These are phyloP conservation scores for Ascochyta rabiei DNA, from an alignment of 2,329 filamentous ascomycete genomes.

Conservation along the genomic window DNA sequence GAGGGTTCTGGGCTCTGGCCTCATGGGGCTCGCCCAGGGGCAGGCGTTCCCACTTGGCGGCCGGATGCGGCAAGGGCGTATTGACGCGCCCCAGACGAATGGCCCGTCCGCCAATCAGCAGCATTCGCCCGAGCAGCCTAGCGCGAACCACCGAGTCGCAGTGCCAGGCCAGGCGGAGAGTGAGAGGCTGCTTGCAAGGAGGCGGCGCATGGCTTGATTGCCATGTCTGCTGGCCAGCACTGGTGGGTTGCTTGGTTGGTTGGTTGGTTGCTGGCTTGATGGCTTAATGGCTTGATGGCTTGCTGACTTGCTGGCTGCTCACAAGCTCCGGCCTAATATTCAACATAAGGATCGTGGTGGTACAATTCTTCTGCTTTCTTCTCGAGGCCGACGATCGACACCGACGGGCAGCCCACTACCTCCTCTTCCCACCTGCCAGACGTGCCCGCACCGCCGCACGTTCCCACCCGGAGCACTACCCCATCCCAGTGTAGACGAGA, in stretches of 20 bases:
- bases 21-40: conserved; percentile 3
- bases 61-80: conserved; percentile 14
- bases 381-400: conserved; percentile 33
- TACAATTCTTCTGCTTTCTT: conserved; percentile 18
- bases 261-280: no score
- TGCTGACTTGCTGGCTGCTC: conserved; percentile 32
- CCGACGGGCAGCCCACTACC: conserved; percentile 13
- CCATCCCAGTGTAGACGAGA: conserved; percentile 5
- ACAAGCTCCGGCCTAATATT: conserved; percentile 30
- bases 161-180: conserved; percentile 27
- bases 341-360: conserved; percentile 36
- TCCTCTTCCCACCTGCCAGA: conserved; percentile 18
- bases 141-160: conserved; percentile 14
- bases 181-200: conserved; percentile 25
- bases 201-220: conserved; percentile 37
- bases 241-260: no score
- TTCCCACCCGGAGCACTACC: conserved; percentile 11
- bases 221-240: conserved; percentile 22
- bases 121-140: conserved; percentile 14
- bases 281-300: no score
- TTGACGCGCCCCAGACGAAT: conserved; percentile 15
- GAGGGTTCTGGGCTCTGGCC: conserved; percentile 11
- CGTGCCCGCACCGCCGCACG: conserved; percentile 14
- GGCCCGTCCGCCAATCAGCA: conserved; percentile 20
- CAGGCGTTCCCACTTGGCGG: conserved; percentile 5